Percentiles rank a stretch among this genome's conserved stretches.
These are phyloP conservation scores for Antarctomyces pellizariae DNA, from an alignment of 495 filamentous ascomycete genomes.

Conservation along the genomic window DNA sequence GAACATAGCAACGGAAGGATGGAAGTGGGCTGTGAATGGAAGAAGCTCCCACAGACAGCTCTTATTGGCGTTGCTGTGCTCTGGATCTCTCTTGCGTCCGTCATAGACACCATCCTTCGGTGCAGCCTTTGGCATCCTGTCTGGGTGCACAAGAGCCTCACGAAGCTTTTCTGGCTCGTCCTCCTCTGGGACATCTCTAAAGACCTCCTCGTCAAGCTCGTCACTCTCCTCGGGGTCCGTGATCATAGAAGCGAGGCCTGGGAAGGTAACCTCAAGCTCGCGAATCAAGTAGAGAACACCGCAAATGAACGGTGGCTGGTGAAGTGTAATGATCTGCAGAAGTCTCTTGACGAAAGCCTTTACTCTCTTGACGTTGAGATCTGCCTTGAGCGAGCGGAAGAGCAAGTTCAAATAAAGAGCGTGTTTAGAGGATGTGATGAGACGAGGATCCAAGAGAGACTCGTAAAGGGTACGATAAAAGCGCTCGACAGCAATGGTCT, in stretches of 20 bases:
- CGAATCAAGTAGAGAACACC: conserved; percentile 70
- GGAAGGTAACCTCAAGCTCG: conserved; percentile 54
- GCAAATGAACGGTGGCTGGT: conserved; percentile 81
- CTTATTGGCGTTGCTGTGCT: conserved; percentile 69
- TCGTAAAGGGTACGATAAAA: conserved; percentile 94
- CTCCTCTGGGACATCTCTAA: conserved; percentile 38
- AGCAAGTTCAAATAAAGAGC: conserved; percentile 82
- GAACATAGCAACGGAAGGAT: conserved; percentile 85
- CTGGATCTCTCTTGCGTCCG: conserved; percentile 71
- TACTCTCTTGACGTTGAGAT: conserved; percentile 65
- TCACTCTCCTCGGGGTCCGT: conserved; percentile 52
- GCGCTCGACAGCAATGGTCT: conserved; percentile 55
- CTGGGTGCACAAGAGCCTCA: conserved; percentile 3
- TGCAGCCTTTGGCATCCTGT: conserved; percentile 7
- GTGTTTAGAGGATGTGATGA: conserved; percentile 81
- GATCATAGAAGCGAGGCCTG: conserved; percentile 47
- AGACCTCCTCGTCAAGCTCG: conserved; percentile 35
- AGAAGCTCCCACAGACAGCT: conserved; percentile 86
- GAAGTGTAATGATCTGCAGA: conserved; percentile 61
- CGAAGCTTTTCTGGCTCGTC: conserved; percentile 1
- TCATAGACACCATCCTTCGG: conserved; percentile 32
- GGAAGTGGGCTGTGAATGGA: conserved; percentile 64
- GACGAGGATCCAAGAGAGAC: conserved; percentile 71
- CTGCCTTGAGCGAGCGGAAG: conserved; percentile 66
- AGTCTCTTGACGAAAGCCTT: conserved; percentile 90